phyloP scores from a whole-genome alignment of 2,329 filamentous ascomycete genomes.

The Nemania sp. region DNA sequence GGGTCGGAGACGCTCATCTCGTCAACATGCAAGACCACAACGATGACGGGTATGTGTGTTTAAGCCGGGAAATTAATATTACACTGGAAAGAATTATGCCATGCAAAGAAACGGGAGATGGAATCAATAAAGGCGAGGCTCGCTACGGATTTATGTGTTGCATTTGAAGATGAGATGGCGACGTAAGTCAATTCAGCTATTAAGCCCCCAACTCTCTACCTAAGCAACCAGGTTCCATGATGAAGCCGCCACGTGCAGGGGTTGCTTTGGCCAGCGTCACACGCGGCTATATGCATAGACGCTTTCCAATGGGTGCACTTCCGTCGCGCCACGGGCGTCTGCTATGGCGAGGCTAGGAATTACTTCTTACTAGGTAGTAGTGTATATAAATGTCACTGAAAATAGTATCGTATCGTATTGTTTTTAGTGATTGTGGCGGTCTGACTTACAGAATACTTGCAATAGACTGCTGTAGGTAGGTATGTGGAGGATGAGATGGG shows the following conservation, averaged over 20 bases:
- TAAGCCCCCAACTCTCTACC: conserved; percentile 9
- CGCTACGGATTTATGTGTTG: neutral
- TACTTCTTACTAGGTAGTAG: neutral
- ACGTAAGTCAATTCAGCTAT: neutral
- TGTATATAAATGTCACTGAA: neutral
- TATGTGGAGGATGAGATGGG: neutral
- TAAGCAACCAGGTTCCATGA: conserved; percentile 14
- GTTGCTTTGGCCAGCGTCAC: conserved; percentile 20
- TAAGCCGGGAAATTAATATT: neutral
- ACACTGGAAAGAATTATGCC: neutral
- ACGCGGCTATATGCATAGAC: conserved; percentile 31
- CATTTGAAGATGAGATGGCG: neutral
- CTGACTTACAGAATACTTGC: neutral
- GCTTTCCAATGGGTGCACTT: conserved; percentile 12
- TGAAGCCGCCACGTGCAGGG: conserved; percentile 30
- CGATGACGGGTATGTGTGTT: neutral
- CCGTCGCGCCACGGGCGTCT: conserved; percentile 4
- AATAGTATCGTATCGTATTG: neutral
- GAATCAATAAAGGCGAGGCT: neutral
- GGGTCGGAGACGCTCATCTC: conserved; percentile 16
- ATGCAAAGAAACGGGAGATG: neutral
- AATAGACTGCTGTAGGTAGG: neutral
- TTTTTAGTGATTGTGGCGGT: neutral
- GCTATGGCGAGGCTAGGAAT: conserved; percentile 11
- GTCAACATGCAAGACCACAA: neutral